Percentiles rank a stretch among this genome's conserved stretches.
These are phyloP conservation scores for Chytriomyces confervae DNA, from an alignment of 192 early-diverging fungal genomes.

Conservation along the genomic window DNA sequence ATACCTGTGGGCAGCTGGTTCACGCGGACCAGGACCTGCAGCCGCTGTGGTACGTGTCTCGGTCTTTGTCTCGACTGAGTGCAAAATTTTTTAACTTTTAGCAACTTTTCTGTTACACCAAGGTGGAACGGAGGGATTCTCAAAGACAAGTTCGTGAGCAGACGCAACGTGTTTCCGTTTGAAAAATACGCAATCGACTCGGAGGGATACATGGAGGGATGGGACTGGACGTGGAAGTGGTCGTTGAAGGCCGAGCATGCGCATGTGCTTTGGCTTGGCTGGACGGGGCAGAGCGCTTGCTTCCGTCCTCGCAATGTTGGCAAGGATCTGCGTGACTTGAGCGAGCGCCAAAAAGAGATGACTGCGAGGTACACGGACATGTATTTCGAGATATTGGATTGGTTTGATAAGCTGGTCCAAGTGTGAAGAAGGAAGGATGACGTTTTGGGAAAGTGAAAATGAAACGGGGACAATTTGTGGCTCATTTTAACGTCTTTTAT, in stretches of 20 bases:
- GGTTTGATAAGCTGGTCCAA: background rate
- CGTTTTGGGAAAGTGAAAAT: too few relatives aligned
- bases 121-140: background rate
- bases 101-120: background rate
- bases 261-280: background rate
- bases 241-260: background rate
- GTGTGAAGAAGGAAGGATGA: too few relatives aligned
- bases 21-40: conserved; percentile 28
- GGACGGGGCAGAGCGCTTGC: background rate
- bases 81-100: background rate
- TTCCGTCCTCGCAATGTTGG: background rate
- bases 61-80: background rate
- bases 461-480: too few relatives aligned
- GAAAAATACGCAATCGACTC: background rate
- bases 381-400: background rate
- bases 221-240: background rate
- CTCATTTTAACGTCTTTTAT: too few relatives aligned
- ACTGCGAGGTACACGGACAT: background rate
- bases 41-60: conserved; percentile 27
- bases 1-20: conserved; percentile 29
- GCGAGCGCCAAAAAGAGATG: background rate
- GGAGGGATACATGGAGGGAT: background rate
- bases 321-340: too few relatives aligned
- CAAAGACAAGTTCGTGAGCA: background rate
- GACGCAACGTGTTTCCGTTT: background rate